phyloP scores from a whole-genome alignment of 257 asterid genomes.

The Fraxinus excelsior region DNA sequence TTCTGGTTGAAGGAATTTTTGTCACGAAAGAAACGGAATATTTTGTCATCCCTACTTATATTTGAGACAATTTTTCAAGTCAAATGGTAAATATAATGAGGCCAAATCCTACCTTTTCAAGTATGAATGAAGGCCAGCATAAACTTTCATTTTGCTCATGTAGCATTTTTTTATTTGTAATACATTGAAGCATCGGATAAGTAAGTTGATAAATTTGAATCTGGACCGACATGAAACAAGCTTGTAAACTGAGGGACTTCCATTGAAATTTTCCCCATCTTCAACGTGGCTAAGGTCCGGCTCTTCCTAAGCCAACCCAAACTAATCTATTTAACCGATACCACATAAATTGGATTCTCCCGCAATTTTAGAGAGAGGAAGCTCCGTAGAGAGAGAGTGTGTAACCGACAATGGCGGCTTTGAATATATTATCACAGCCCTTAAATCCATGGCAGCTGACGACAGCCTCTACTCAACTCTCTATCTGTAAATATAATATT shows the following conservation, averaged over 20 bases:
- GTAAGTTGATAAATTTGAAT: not conserved
- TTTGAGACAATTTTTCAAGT: no score
- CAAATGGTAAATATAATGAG: no score
- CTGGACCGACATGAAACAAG: not conserved
- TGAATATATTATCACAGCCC: constrained; percentile 57
- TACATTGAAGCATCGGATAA: not conserved
- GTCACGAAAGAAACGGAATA: no score
- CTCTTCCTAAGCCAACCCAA: constrained; percentile 14
- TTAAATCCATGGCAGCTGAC: constrained; percentile 39
- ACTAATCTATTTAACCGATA: not conserved
- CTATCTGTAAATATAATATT: constrained; percentile 31
- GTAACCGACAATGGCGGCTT: constrained; percentile 64
- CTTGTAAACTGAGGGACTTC: not conserved
- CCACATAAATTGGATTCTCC: constrained; percentile 19
- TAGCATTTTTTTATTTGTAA: no score
- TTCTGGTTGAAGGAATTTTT: no score
- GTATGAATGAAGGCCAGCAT: no score
- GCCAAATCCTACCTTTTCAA: no score
- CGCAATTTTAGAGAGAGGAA: constrained; percentile 9
- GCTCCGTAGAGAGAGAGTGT: constrained; percentile 11
- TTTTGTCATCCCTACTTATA: no score
- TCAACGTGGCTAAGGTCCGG: not conserved
- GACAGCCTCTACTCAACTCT: constrained; percentile 39
- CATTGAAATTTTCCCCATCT: not conserved
- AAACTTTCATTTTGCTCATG: no score